Evolutionary conservation across 2,329 filamentous ascomycete species (phyloP).

Genomic region (Diaporthe sp.): DNA sequence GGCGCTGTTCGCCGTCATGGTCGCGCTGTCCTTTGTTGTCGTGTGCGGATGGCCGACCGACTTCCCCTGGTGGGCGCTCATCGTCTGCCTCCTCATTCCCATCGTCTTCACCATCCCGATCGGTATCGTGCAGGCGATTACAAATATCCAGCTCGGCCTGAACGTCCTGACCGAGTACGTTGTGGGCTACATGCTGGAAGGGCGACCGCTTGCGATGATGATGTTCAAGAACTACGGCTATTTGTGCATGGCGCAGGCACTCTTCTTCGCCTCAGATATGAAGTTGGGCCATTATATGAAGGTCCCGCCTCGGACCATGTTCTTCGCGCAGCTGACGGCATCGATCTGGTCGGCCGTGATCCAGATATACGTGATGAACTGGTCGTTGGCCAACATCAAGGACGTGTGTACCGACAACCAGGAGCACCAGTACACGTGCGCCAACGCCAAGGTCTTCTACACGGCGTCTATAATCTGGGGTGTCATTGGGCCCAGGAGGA

Average conservation of each 20-base stretch:
- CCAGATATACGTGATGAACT: constrained; percentile 75
- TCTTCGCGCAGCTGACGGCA: constrained; percentile 70
- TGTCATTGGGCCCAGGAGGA: constrained; percentile 76
- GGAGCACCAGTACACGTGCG: constrained; percentile 69
- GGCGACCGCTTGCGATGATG: constrained; percentile 80
- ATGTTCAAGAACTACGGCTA: constrained; percentile 83
- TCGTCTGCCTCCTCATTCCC: constrained; percentile 69
- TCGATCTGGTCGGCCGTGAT: constrained; percentile 72
- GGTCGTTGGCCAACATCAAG: constrained; percentile 72
- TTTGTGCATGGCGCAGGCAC: constrained; percentile 74
- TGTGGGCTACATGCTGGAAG: constrained; percentile 79
- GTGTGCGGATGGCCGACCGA: constrained; percentile 68
- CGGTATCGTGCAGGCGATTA: constrained; percentile 72
- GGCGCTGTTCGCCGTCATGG: constrained; percentile 65
- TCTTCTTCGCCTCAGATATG: constrained; percentile 75
- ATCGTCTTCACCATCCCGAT: constrained; percentile 71
- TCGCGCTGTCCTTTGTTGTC: constrained; percentile 66
- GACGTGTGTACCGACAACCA: constrained; percentile 69
- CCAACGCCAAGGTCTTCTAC: constrained; percentile 70
- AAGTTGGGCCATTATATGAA: constrained; percentile 80
- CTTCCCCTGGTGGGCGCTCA: constrained; percentile 69
- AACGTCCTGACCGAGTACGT: constrained; percentile 82
- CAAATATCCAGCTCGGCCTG: constrained; percentile 73
- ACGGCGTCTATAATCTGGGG: constrained; percentile 81
- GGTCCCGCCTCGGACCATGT: constrained; percentile 72